Base-by-base conservation (phyloP, 2,329 filamentous ascomycete genomes). In the Trichoderma asperellum region DNA sequence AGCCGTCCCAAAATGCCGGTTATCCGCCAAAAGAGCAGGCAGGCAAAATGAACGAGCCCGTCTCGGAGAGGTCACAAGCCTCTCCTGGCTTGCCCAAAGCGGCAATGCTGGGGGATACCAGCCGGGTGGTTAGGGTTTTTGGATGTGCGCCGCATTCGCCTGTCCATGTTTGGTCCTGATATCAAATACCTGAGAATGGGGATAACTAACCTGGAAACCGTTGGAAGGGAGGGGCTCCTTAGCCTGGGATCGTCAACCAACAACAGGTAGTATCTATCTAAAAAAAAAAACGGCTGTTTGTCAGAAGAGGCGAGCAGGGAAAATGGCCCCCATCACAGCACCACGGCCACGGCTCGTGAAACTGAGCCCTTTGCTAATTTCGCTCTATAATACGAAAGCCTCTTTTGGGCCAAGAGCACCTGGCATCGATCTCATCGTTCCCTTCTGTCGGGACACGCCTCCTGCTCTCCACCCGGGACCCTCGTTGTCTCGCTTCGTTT, bases 1-100 rank as follows among this genome's bases (percentile, higher is more conserved):
- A 52, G 55, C 40, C 62, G 62, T 62, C 37, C 66, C 66, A 62
- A 60, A 49, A 52, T 68, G 66, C 66, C 66, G 66, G 66, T 68
- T 68, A 68, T 68, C 66, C 66, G 66, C 66, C 56, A 61, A 27
- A 61, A 49, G 18, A 32, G 37, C 37, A 40, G 43, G 47, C 32
- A 43, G 21, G 43, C 43, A 49, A 49, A n/a, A 32, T 5, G 18
- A 43, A n/a, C 47, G 24, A 14, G 16, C 18, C 18, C 40, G 40
- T 43, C 40, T 43, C 16, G 40, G 18, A 2, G 16, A 43, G 29
- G n/a, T 47, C 24, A 49, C 37, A 47, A 61, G 57, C 57, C 35
- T 59, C 57, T 59, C 47, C 6, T 57, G 14, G 52, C 52, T 43
- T 57, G 53, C 62, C 62, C 27, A 57, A 57, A 34, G 27, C 34